These are phyloP conservation scores for Cylindricascospora bacillispora DNA, from an alignment of 1,139 yeast genomes.

Conservation along the genomic window DNA sequence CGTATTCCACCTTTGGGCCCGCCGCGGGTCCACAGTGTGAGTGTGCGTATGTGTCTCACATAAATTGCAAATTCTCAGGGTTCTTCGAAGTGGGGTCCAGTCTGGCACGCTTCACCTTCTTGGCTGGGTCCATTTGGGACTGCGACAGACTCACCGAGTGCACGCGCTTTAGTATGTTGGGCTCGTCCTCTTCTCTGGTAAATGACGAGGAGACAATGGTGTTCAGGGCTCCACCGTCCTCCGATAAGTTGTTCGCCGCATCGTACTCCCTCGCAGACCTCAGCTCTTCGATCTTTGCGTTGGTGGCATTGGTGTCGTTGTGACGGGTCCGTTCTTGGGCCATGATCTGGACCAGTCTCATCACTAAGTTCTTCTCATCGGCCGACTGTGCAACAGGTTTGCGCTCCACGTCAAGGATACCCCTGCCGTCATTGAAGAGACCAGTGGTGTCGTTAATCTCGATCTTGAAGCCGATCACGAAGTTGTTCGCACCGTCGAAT, in stretches of 20 bases:
- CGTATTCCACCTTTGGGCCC: too few relatives aligned
- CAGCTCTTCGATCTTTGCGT: not conserved
- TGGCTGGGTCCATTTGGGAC: conserved; percentile 15
- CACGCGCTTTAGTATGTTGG: conserved; percentile 11
- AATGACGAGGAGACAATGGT: not conserved
- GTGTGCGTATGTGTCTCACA: too few relatives aligned
- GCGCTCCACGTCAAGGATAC: conserved; percentile 9
- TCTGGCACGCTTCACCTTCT: conserved; percentile 22
- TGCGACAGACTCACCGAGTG: conserved; percentile 20
- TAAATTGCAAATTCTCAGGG: conserved; percentile 12
- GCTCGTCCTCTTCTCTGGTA: not conserved
- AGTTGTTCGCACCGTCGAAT: conserved; percentile 40
- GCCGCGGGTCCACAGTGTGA: too few relatives aligned
- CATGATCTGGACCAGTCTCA: conserved; percentile 16
- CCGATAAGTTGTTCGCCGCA: not conserved
- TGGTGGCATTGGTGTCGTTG: conserved; percentile 1
- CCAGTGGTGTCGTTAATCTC: conserved; percentile 46
- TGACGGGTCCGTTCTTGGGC: conserved; percentile 7
- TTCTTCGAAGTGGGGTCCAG: conserved; percentile 17
- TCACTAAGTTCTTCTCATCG: conserved; percentile 16
- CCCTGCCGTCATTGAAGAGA: conserved; percentile 32
- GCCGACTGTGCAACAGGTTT: conserved; percentile 12
- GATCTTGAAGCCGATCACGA: conserved; percentile 41
- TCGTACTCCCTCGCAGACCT: not conserved
- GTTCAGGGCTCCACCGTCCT: not conserved